phyloP scores from a whole-genome alignment of 2,329 filamentous ascomycete genomes.

The Colletotrichum sp. region DNA sequence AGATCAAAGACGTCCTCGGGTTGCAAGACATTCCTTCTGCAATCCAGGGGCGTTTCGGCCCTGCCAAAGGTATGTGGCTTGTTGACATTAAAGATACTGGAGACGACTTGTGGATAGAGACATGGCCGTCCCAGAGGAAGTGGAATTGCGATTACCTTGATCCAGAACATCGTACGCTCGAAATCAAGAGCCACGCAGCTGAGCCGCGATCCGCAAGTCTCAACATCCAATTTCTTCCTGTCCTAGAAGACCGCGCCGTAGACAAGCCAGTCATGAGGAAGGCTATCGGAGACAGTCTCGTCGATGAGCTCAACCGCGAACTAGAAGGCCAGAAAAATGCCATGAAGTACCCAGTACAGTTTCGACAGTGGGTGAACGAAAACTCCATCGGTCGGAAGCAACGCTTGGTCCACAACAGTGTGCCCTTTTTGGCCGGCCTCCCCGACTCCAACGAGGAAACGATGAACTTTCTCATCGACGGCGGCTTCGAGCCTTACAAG shows the following conservation, averaged over 20 bases:
- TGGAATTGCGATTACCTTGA: conserved; percentile 60
- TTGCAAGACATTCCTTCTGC: conserved; percentile 63
- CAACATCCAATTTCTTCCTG: conserved; percentile 72
- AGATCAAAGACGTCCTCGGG: conserved; percentile 55
- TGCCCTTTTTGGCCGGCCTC: conserved; percentile 54
- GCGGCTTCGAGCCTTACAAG: conserved; percentile 61
- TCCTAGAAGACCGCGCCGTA: conserved; percentile 66
- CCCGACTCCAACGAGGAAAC: conserved; percentile 55
- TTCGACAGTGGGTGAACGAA: conserved; percentile 60
- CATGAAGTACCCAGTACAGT: conserved; percentile 52
- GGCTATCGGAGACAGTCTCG: conserved; percentile 54
- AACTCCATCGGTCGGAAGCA: conserved; percentile 38
- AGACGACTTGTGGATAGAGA: conserved; percentile 67
- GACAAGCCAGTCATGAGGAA: conserved; percentile 48
- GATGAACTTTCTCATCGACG: conserved; percentile 59
- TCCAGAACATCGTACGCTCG: conserved; percentile 64
- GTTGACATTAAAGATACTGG: conserved; percentile 55
- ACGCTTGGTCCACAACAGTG: conserved; percentile 41
- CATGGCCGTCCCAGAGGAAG: conserved; percentile 72
- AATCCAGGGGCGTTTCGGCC: conserved; percentile 73
- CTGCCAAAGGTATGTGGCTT: conserved; percentile 80
- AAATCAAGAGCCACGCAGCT: conserved; percentile 59
- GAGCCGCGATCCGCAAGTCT: conserved; percentile 58
- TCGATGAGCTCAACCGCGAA: conserved; percentile 53
- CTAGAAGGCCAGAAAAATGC: conserved; percentile 57